Evolutionary conservation across 1,284 basidiomycete species (phyloP).

Genomic region (Ustilago sp.): DNA sequence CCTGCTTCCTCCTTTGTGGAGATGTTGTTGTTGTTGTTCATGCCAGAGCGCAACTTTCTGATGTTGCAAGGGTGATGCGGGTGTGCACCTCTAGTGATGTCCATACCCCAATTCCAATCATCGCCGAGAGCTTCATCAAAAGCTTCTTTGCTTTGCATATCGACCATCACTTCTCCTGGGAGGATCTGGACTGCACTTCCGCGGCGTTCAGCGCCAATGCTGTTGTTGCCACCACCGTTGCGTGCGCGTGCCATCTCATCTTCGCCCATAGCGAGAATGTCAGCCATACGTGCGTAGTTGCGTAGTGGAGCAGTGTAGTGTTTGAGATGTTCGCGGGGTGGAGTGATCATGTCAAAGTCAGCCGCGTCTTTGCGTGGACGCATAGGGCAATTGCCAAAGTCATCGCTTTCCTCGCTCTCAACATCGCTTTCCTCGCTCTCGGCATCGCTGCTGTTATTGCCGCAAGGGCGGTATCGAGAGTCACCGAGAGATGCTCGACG

Average conservation of each 20-base stretch:
- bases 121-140: constrained; percentile 47
- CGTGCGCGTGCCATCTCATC: constrained; percentile 35
- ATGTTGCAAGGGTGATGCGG: neutral
- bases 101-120: constrained; percentile 61
- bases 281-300: constrained; percentile 31
- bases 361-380: constrained; percentile 48
- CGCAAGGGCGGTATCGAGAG: constrained; percentile 14
- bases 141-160: constrained; percentile 49
- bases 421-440: constrained; percentile 1
- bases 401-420: constrained; percentile 31
- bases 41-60: neutral
- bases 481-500: constrained; percentile 30
- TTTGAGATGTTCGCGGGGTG: constrained; percentile 59
- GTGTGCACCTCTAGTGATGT: constrained; percentile 25
- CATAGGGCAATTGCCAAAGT: constrained; percentile 29
- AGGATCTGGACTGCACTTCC: constrained; percentile 41
- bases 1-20: constrained; percentile 12
- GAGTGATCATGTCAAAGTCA: constrained; percentile 60
- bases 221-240: constrained; percentile 2
- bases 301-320: constrained; percentile 33
- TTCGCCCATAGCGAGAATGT: constrained; percentile 42
- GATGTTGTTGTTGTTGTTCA: neutral
- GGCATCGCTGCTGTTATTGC: constrained; percentile 5
- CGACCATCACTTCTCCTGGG: constrained; percentile 38
- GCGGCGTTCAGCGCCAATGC: constrained; percentile 9